Evolutionary conservation across 2,329 filamentous ascomycete species (phyloP).

Genomic region (Zymoseptoria passerinii): DNA sequence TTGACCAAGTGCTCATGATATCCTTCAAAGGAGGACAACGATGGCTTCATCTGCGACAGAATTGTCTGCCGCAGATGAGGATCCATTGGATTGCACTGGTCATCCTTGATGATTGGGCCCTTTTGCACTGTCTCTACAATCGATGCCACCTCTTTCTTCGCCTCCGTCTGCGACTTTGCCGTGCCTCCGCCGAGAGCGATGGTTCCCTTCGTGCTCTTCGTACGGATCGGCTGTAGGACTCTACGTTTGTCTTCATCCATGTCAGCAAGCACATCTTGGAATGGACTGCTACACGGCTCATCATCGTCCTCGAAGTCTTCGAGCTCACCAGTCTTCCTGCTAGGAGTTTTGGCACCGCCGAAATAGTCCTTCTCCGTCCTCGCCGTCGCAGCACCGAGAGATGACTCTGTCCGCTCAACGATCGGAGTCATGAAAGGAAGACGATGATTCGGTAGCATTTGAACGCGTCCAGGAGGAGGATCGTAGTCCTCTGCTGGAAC

Average conservation of each 20-base stretch:
- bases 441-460: conserved; percentile 81
- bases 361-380: conserved; percentile 49
- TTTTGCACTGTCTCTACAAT: conserved; percentile 43
- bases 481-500: conserved; percentile 81
- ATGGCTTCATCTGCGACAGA: conserved; percentile 62
- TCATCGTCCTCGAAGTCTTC: conserved; percentile 30
- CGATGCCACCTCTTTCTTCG: conserved; percentile 14
- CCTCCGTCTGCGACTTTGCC: conserved; percentile 27
- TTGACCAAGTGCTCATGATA: conserved; percentile 66
- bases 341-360: conserved; percentile 65
- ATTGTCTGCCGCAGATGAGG: conserved; percentile 67
- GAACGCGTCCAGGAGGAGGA: conserved; percentile 54
- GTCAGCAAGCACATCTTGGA: conserved; percentile 55
- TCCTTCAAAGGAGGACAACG: conserved; percentile 65
- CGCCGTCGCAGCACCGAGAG: conserved; percentile 59
- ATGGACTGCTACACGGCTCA: conserved; percentile 59
- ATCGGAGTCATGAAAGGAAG: conserved; percentile 99
- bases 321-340: conserved; percentile 44
- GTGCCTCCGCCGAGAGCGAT: conserved; percentile 28
- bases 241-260: conserved; percentile 35
- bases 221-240: conserved; percentile 45
- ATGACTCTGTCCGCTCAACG: conserved; percentile 87
- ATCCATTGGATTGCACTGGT: conserved; percentile 83
- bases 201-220: conserved; percentile 40
- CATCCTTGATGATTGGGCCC: conserved; percentile 70